Evolutionary conservation across 2,329 filamentous ascomycete genomes (phyloP).

Genomic region (Trichoderma koningiopsis): DNA sequence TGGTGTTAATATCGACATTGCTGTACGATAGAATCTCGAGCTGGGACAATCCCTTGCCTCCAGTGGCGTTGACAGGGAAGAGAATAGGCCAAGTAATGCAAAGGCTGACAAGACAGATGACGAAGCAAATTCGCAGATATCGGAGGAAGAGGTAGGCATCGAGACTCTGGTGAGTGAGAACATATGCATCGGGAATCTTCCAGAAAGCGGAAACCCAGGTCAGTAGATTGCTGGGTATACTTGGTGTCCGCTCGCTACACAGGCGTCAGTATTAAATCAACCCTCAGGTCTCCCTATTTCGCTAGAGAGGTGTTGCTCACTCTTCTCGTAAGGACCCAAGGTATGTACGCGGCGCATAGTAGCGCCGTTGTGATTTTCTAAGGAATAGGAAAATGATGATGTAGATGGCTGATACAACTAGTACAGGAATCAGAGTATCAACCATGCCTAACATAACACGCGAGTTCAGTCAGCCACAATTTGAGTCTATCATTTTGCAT

Average conservation of each 20-base stretch:
- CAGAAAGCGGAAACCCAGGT: slow-evolving; percentile 66
- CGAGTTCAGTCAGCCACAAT: slow-evolving; percentile 21
- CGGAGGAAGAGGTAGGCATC: slow-evolving; percentile 88
- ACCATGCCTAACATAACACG: slow-evolving; percentile 41
- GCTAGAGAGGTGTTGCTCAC: slow-evolving; percentile 40
- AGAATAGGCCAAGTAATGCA: slow-evolving; percentile 84
- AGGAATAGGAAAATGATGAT: slow-evolving; percentile 54
- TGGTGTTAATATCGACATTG: slow-evolving; percentile 52
- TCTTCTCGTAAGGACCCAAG: slow-evolving; percentile 51
- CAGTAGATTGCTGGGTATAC: slow-evolving; percentile 58
- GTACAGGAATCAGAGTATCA: slow-evolving; percentile 56
- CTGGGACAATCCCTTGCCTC: slow-evolving; percentile 64
- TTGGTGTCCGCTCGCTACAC: slow-evolving; percentile 56
- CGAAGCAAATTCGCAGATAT: slow-evolving; percentile 74
- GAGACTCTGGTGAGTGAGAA: slow-evolving; percentile 83
- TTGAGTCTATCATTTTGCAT: no score
- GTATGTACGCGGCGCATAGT: slow-evolving; percentile 59
- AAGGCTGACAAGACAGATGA: slow-evolving; percentile 79
- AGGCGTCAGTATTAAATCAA: slow-evolving; percentile 25
- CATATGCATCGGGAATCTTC: slow-evolving; percentile 70
- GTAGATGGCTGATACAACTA: slow-evolving; percentile 52
- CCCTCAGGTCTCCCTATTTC: background rate
- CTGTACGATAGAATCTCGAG: slow-evolving; percentile 54
- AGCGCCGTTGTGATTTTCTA: slow-evolving; percentile 51
- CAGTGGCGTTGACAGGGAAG: slow-evolving; percentile 81